These are phyloP conservation scores for Gynandropsis gynandra DNA, from an alignment of 345 rosid genomes.

Conservation along the genomic window DNA sequence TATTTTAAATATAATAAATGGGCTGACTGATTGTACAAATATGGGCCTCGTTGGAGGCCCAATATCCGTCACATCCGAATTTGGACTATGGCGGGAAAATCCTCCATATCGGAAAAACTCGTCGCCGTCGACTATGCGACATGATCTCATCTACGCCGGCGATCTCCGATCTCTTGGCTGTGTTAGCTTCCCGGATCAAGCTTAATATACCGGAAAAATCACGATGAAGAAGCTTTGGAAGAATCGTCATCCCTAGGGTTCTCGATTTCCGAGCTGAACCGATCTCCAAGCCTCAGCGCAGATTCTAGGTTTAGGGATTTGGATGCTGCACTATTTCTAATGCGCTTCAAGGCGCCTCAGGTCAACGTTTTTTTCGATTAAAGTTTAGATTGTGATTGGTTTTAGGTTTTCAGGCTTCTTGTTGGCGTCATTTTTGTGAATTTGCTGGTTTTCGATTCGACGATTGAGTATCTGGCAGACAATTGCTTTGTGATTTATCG, in stretches of 20 bases:
- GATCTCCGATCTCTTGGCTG: slow-evolving; percentile 21
- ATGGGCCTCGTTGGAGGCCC: slow-evolving; percentile 18
- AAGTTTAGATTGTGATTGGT: background rate
- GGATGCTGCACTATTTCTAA: slow-evolving; percentile 52
- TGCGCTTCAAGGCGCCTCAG: slow-evolving; percentile 70
- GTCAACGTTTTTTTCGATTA: slow-evolving; percentile 19
- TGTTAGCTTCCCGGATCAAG: slow-evolving; percentile 7
- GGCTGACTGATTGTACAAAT: too few relatives aligned
- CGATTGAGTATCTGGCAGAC: background rate
- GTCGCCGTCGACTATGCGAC: slow-evolving; percentile 15
- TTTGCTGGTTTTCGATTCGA: background rate
- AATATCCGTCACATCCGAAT: background rate
- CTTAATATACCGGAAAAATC: background rate
- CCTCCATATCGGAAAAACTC: background rate
- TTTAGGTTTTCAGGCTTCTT: background rate
- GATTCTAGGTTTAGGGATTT: slow-evolving; percentile 44
- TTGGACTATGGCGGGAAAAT: slow-evolving; percentile 9
- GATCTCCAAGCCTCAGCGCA: slow-evolving; percentile 45
- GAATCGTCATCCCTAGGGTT: slow-evolving; percentile 30
- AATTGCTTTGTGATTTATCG: too few relatives aligned
- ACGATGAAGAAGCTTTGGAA: slow-evolving; percentile 13
- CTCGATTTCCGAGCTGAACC: slow-evolving; percentile 46
- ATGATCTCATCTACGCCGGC: slow-evolving; percentile 22
- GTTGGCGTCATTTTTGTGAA: background rate
- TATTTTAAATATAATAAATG: too few relatives aligned